Conservation (phyloP, 2,329 filamentous ascomycete genomes). For the Tympanopsis confertula region DNA sequence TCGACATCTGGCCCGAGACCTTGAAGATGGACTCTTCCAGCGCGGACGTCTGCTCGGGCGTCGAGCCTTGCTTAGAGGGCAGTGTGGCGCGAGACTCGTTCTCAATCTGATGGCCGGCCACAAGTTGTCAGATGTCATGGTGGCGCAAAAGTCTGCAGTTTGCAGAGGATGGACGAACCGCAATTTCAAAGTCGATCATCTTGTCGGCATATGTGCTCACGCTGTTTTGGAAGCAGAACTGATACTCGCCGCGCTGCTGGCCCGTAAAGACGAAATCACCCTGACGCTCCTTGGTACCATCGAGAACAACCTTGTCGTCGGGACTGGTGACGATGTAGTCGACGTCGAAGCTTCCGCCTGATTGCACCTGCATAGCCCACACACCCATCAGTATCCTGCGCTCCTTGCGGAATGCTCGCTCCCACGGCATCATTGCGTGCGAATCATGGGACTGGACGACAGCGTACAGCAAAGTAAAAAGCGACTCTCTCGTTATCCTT, state of each 20-base stretch:
- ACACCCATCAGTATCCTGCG: too few relatives aligned
- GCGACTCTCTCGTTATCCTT: slow-evolving; percentile 78
- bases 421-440: too few relatives aligned
- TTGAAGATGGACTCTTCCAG: slow-evolving; percentile 94
- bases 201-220: slow-evolving; percentile 98
- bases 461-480: slow-evolving; percentile 85
- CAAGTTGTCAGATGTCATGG: slow-evolving; percentile 10
- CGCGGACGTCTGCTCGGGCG: slow-evolving; percentile 75
- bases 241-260: slow-evolving; percentile 76
- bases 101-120: slow-evolving; percentile 55
- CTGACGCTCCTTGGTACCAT: slow-evolving; percentile 83
- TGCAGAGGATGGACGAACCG: slow-evolving; percentile 40
- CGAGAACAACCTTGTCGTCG: slow-evolving; percentile 66
- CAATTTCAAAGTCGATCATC: slow-evolving; percentile 93
- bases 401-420: too few relatives aligned
- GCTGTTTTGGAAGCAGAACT: slow-evolving; percentile 96
- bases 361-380: slow-evolving; percentile 64
- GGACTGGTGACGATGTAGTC: slow-evolving; percentile 84
- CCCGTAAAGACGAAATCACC: slow-evolving; percentile 97
- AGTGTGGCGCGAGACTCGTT: slow-evolving; percentile 74
- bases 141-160: slow-evolving; percentile 2
- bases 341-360: slow-evolving; percentile 92
- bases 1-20: slow-evolving; percentile 82
- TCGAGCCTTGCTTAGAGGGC: slow-evolving; percentile 77
- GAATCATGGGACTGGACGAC: slow-evolving; percentile 2